phyloP scores from a whole-genome alignment of 768 basidiomycete genomes.

The Mycena olivaceomarginata region DNA sequence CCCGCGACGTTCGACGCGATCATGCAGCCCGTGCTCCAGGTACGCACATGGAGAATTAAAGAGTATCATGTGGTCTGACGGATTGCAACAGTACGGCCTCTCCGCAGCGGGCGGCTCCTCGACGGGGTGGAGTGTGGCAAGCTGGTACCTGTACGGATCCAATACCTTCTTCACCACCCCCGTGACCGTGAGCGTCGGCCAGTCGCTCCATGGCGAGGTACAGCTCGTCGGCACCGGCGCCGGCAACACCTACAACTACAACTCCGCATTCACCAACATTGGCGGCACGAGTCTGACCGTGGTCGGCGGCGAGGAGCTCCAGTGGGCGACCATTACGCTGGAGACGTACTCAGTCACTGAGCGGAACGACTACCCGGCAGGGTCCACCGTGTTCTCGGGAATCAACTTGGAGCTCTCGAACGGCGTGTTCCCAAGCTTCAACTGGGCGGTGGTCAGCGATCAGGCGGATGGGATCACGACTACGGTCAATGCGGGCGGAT shows the following conservation, averaged over 20 bases:
- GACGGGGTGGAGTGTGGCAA: not conserved
- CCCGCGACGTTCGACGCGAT: slow-evolving; percentile 5
- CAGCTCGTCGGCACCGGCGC: not conserved
- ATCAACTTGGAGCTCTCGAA: not conserved
- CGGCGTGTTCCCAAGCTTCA: not conserved
- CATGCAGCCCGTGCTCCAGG: slow-evolving; percentile 37
- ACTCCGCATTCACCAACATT: not conserved
- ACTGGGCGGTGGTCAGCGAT: slow-evolving; percentile 11
- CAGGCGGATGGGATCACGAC: slow-evolving; percentile 21
- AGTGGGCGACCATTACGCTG: not conserved
- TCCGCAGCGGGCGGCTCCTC: slow-evolving; percentile 14
- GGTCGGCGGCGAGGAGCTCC: not conserved
- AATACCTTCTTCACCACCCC: not conserved
- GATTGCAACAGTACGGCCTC: not conserved
- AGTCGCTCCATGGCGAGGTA: not conserved
- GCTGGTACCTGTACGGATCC: not conserved
- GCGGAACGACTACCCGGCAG: slow-evolving; percentile 24
- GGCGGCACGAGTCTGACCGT: not conserved
- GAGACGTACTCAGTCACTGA: not conserved
- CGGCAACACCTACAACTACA: not conserved
- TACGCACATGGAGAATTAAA: not conserved
- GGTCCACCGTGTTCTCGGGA: slow-evolving; percentile 25
- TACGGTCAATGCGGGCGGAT: not conserved
- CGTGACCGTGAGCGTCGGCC: not conserved
- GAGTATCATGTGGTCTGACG: not conserved